Evolutionary conservation across 371 early-diverging fungal genomes (phyloP).

Genomic region (Fennellomyces sp.): DNA sequence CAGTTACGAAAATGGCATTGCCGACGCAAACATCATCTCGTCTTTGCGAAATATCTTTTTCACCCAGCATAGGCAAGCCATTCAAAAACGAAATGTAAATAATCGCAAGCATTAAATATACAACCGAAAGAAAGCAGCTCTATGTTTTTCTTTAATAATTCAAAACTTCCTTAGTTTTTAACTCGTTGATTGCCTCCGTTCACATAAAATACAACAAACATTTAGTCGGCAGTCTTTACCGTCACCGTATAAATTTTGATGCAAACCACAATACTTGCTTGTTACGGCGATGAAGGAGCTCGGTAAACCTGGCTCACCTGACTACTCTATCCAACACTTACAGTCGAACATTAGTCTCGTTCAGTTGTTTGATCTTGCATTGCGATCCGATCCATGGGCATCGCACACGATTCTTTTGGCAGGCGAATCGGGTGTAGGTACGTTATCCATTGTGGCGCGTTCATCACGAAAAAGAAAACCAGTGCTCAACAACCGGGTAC

Average conservation of each 20-base stretch:
- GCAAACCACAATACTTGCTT: slow-evolving; percentile 19
- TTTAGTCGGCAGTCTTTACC: no score
- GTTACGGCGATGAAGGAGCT: slow-evolving; percentile 51
- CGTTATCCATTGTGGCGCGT: not conserved
- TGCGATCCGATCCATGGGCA: slow-evolving; percentile 4
- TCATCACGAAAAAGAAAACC: no score
- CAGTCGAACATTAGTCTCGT: slow-evolving; percentile 20
- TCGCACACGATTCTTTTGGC: slow-evolving; percentile 25
- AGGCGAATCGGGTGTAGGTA: slow-evolving; percentile 51
- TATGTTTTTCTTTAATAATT: no score
- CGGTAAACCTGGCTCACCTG: slow-evolving; percentile 30
- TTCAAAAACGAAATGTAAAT: slow-evolving; percentile 14
- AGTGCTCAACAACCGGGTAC: no score
- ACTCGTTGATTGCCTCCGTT: no score
- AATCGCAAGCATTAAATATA: not conserved
- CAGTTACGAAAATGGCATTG: slow-evolving; percentile 5
- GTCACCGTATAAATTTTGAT: not conserved
- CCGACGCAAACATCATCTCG: not conserved
- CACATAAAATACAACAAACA: no score
- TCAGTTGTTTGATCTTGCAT: slow-evolving; percentile 39
- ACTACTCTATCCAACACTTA: not conserved
- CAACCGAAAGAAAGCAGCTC: no score
- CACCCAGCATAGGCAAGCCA: slow-evolving; percentile 12
- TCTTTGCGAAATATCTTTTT: slow-evolving; percentile 11
- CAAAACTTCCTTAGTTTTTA: no score